Percentiles rank a stretch among this genome's conserved stretches.
Conservation (phyloP, 495 filamentous ascomycete genomes). For the Melanomma pulvis-pyrius region DNA sequence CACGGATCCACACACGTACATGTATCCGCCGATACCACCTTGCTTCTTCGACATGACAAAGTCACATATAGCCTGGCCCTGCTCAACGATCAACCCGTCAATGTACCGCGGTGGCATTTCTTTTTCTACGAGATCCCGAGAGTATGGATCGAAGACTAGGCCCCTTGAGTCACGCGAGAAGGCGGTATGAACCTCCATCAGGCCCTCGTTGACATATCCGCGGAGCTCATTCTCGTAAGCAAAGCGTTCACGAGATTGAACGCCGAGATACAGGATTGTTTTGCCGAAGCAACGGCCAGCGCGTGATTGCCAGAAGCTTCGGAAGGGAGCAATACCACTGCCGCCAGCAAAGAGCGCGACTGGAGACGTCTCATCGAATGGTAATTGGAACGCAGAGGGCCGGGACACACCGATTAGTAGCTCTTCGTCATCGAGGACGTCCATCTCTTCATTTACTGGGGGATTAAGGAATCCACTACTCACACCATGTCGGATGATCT, state of each 20-base stretch:
- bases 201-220: slow-evolving; percentile 51
- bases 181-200: slow-evolving; percentile 54
- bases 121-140: slow-evolving; percentile 50
- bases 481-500: slow-evolving; percentile 41
- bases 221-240: slow-evolving; percentile 56
- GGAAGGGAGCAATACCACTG: slow-evolving; percentile 55
- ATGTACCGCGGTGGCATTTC: slow-evolving; percentile 54
- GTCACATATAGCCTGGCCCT: slow-evolving; percentile 52
- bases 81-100: slow-evolving; percentile 53
- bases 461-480: slow-evolving; percentile 56
- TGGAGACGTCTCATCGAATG: slow-evolving; percentile 50
- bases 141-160: slow-evolving; percentile 50
- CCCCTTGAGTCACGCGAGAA: slow-evolving; percentile 54
- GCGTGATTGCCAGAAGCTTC: slow-evolving; percentile 55
- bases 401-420: slow-evolving; percentile 54
- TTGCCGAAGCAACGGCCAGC: slow-evolving; percentile 45
- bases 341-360: slow-evolving; percentile 56
- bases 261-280: slow-evolving; percentile 53
- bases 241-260: slow-evolving; percentile 56
- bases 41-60: slow-evolving; percentile 58
- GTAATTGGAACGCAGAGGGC: slow-evolving; percentile 55
- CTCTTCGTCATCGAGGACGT: slow-evolving; percentile 40
- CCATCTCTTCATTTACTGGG: slow-evolving; percentile 26
- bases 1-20: slow-evolving; percentile 58
- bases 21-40: slow-evolving; percentile 51